Evolutionary conservation across 352 stramenopile genomes (phyloP), one percentile per base, ranked within the genome.

Genomic region (Phytophthora sp.): DNA sequence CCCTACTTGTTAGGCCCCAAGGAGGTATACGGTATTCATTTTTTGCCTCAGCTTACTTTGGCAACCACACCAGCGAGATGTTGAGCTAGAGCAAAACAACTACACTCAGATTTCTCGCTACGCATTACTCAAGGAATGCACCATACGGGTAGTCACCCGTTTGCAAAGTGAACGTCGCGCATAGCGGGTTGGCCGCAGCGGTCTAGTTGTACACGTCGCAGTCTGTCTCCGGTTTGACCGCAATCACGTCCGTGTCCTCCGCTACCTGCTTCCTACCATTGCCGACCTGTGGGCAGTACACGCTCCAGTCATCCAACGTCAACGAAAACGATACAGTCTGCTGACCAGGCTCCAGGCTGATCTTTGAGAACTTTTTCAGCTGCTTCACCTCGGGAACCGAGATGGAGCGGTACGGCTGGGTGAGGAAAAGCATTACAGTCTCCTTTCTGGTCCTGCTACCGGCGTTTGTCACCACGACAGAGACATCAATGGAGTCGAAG

Each of bases 291-390:
- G 78, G 76, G 18, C 74, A 64, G 41, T 79, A 84, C 12, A 89
- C 74, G 39, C 78, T 83, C 77, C 76, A 88, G 58, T 90, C 80
- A 16, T 74, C 68, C 4, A 44, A 63, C 23, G 70, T 80, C 18
- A 89, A 55, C 13, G 64, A 71, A 35, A 85, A 82, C 9, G 24
- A 52, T 11, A 84, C 67, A 16, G 47, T 59, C 23, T 66, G 57
- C 33, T 69, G 42, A 5, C 77, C 75, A 0, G 78, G 56, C 35
- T 71, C 29, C 42, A 94, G 66, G 6, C 71, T 60, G 53, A 96
- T 77, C 73, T 94, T 94, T 8, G 67, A 64, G 59, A 94, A 94
- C 55, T 84, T 80, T 63, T 90, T 88, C 24, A 96, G 71, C 49
- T 86, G 73, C 74, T 94, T 94, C 52, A 89, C 75, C 36, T 93